Base-by-base conservation (phyloP, 805 yeast genomes). In the Candida germanica region DNA sequence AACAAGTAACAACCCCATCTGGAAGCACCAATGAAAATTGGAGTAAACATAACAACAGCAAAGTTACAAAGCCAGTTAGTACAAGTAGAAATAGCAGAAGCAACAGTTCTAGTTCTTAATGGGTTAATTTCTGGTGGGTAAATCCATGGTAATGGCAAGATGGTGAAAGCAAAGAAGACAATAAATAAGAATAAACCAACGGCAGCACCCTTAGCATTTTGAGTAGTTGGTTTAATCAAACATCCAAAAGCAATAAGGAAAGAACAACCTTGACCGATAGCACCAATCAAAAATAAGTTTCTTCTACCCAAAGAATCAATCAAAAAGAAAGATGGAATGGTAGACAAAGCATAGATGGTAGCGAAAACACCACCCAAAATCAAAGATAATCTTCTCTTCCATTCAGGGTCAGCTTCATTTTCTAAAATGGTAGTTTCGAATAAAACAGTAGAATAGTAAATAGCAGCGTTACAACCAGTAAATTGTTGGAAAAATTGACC, bases 381-480 rank as follows among this genome's bases (percentile, higher is more conserved):
- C 56, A 77, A 66, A 18, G 84, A 62, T 49, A 77, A 59, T 54
- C 75, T 69, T 56, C 76, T 66, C 19, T 60, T 61, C 43, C 71
- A 59, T 39, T 71, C 71, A 19, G 26, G 28, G 17, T 26, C 37
- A 20, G 9, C 10, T 20, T 20, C 9, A 10, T 6, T 7, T 6
- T 11, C 18, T 6, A 24, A 24, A 49, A 79, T 71, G 1, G 88
- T 73, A 42, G 66, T 70, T 42, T 76, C 75, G 59, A 89, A 87
- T 59, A 88, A 86, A 49, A 80, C 75, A 20, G 91, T 87, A 16
- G 96, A 95, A 57, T 83, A 89, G 64, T 89, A 89, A 53, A 89
- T 87, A 44, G 88, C 86, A 56, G 89, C 88, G 65, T 89, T 88
- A 50, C 87, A 81, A 42, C 97, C 97, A 12, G 95, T 80, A 54